Conservation (phyloP, 2,329 filamentous ascomycete species). For the Xylaria sp. region DNA sequence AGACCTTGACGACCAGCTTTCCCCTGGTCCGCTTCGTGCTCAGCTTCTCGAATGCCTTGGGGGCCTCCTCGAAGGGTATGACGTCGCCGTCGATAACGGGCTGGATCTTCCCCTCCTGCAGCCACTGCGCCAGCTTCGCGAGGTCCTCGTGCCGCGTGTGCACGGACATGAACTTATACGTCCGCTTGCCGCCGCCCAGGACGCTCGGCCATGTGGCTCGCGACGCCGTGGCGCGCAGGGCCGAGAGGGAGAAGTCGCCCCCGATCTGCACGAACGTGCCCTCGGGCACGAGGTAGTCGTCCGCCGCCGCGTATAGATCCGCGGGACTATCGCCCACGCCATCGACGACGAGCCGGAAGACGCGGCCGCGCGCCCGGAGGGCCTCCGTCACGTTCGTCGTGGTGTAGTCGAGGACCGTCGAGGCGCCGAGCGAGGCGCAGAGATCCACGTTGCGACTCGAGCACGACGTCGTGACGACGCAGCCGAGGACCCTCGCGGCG, state of each 20-base stretch:
- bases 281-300: slow-evolving; percentile 60
- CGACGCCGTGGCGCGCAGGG: slow-evolving; percentile 36
- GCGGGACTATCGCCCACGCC: slow-evolving; percentile 62
- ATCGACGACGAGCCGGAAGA: slow-evolving; percentile 67
- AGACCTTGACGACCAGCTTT: slow-evolving; percentile 64
- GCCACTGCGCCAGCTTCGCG: slow-evolving; percentile 62
- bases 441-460: slow-evolving; percentile 67
- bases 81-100: slow-evolving; percentile 63
- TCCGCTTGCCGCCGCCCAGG: slow-evolving; percentile 56
- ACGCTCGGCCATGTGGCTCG: slow-evolving; percentile 49
- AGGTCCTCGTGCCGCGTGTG: slow-evolving; percentile 58
- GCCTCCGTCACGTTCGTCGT: slow-evolving; percentile 58
- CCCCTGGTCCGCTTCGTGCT: slow-evolving; percentile 66
- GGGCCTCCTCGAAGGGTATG: slow-evolving; percentile 66
- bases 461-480: slow-evolving; percentile 68
- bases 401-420: slow-evolving; percentile 72
- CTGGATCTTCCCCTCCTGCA: slow-evolving; percentile 68
- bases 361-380: slow-evolving; percentile 59
- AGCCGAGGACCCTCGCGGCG: slow-evolving; percentile 70
- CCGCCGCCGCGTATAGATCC: slow-evolving; percentile 63
- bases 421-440: slow-evolving; percentile 68
- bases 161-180: slow-evolving; percentile 53
- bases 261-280: slow-evolving; percentile 67
- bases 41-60: slow-evolving; percentile 67
- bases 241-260: slow-evolving; percentile 45